Evolutionary conservation across 148 eudicot species (phyloP).

Genomic region (Camellia lanceoleosa): DNA sequence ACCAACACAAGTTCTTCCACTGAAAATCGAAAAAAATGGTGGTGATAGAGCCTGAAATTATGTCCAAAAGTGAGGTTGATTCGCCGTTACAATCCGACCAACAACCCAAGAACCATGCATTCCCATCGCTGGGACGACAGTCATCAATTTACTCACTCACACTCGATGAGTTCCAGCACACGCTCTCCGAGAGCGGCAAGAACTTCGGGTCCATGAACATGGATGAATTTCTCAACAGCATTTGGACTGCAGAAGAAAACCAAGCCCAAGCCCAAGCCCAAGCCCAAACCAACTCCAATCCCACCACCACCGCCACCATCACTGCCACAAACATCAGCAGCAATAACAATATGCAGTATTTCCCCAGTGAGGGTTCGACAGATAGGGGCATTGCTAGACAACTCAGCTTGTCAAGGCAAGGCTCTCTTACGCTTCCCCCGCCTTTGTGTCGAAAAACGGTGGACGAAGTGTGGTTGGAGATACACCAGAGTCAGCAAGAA

Average conservation of each 20-base stretch:
- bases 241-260: constrained; percentile 89
- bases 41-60: constrained; percentile 23
- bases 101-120: constrained; percentile 20
- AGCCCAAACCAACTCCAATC: background rate
- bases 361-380: constrained; percentile 1
- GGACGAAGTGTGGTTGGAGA: constrained; percentile 91
- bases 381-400: constrained; percentile 36
- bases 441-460: constrained; percentile 74
- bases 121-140: constrained; percentile 51
- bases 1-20: background rate
- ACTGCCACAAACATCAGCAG: background rate
- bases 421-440: constrained; percentile 66
- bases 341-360: constrained; percentile 4
- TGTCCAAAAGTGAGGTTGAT: constrained; percentile 33
- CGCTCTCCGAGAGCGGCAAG: constrained; percentile 67
- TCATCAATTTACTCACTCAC: constrained; percentile 80
- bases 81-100: constrained; percentile 29
- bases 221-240: constrained; percentile 93
- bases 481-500: constrained; percentile 49
- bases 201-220: constrained; percentile 93
- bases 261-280: constrained; percentile 48
- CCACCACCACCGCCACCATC: background rate
- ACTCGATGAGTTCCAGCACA: constrained; percentile 83
- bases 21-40: constrained; percentile 21
- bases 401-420: constrained; percentile 60